Conservation (phyloP, 2,329 filamentous ascomycete species). For the Dactylonectria estremocensis region DNA sequence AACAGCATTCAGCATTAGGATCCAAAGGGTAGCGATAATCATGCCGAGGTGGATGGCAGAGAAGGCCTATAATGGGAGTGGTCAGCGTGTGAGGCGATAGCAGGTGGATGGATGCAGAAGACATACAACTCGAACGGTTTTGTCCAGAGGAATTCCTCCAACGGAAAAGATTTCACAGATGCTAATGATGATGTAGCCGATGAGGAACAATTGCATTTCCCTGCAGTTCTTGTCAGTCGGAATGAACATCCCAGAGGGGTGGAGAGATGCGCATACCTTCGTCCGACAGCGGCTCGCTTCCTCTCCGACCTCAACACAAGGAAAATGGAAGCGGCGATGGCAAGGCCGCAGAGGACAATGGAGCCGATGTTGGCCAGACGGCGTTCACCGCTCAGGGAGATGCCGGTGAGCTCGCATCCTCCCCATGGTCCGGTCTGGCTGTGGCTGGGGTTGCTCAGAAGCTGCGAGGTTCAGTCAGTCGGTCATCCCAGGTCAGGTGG, state of each 20-base stretch:
- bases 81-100: constrained; percentile 37
- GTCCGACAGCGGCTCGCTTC: constrained; percentile 93
- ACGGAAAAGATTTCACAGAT: constrained; percentile 98
- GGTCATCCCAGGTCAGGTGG: constrained; percentile 23
- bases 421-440: constrained; percentile 73
- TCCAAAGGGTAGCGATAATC: constrained; percentile 90
- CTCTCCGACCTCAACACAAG: constrained; percentile 86
- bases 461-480: constrained; percentile 45
- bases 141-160: constrained; percentile 85
- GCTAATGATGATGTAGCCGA: constrained; percentile 87
- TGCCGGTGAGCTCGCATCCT: constrained; percentile 84
- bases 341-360: constrained; percentile 84
- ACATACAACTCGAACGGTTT: constrained; percentile 80
- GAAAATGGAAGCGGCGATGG: constrained; percentile 77
- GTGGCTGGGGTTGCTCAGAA: constrained; percentile 72
- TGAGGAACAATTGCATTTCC: constrained; percentile 96
- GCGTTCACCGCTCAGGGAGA: constrained; percentile 75
- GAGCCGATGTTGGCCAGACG: constrained; percentile 92
- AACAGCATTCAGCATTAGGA: constrained; percentile 90
- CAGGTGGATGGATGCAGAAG: not conserved
- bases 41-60: constrained; percentile 91
- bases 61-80: constrained; percentile 74
- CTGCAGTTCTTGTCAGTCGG: constrained; percentile 61
- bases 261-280: constrained; percentile 73
- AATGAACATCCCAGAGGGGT: not conserved